These are phyloP conservation scores for Circinella minor DNA, from an alignment of 371 early-diverging fungal species.

Conservation along the genomic window DNA sequence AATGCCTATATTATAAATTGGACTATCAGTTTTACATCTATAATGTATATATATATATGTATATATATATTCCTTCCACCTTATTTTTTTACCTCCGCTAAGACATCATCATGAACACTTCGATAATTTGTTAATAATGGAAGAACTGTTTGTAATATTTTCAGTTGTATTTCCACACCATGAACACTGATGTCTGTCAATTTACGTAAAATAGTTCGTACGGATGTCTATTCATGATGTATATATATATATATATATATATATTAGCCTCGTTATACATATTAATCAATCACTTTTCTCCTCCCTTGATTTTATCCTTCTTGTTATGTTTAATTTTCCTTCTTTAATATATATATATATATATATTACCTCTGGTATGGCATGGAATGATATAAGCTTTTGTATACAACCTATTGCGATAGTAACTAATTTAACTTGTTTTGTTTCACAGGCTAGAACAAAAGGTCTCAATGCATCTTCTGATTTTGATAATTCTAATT, in stretches of 20 bases:
- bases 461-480: constrained; percentile 90
- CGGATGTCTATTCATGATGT: constrained; percentile 55
- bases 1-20: constrained; percentile 60
- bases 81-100: constrained; percentile 72
- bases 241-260: too few species aligned
- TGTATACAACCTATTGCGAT: constrained; percentile 91
- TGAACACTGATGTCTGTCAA: constrained; percentile 73
- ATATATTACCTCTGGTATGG: constrained; percentile 75
- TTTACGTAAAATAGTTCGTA: constrained; percentile 70
- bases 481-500: constrained; percentile 76
- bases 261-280: too few species aligned
- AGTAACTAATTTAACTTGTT: constrained; percentile 81
- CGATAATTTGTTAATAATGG: constrained; percentile 88
- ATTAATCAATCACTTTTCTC: too few species aligned
- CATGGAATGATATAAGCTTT: constrained; percentile 82
- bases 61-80: neutral
- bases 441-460: constrained; percentile 88
- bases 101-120: constrained; percentile 76
- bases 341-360: neutral
- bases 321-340: neutral
- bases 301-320: neutral
- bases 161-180: constrained; percentile 91
- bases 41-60: neutral
- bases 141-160: constrained; percentile 89
- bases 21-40: too few species aligned